Evolutionary conservation across 768 basidiomycete genomes (phyloP), one percentile per base, ranked within the genome.

Genomic region (Dendrothele bispora): DNA sequence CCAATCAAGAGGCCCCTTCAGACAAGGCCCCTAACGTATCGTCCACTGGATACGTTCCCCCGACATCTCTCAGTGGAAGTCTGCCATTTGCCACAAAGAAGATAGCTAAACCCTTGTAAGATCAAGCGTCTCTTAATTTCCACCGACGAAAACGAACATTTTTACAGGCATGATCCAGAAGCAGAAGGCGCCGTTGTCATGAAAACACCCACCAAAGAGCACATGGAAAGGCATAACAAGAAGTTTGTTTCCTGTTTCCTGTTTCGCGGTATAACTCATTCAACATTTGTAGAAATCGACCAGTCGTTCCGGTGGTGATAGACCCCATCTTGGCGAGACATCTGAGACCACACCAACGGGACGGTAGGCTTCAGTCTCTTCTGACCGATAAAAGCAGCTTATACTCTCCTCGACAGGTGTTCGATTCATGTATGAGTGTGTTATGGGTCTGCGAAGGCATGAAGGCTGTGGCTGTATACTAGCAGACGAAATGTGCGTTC

Each of bases 381-480:
- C 21, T 29, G n/a, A 35, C 20, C 51, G 11, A 26, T 49, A 35
- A 5, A 34, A 42, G 15, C 21, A 47, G 42, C 10, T 51, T 27
- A 46, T 36, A 35, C 15, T 50, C 24, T 51, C 41, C 24, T 39
- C 17, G 20, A 4, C 47, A 86, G 86, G 91, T 25, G 77, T 92
- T 27, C 79, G 81, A 61, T 99, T 99, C 65, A 70, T 99, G 72
- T 99, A 99, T 60, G 91, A 95, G 60, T 91, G 87, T 58, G 88
- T 95, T 15, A 98, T 98, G 93, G 95, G 94, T 8, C 70, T 97
- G 59, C 78, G 90, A 45, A 88, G 84, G 62, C 90, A 92, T 52
- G 92, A 95, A 64, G 89, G 92, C 1, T 83, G 90, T 60, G 95
- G 95, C 1, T 95, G 92, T 57, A 97, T 99, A 54, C 78, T 99